These are phyloP conservation scores for Coemansia sp. DNA, from an alignment of 192 early-diverging fungal species.

Conservation along the genomic window DNA sequence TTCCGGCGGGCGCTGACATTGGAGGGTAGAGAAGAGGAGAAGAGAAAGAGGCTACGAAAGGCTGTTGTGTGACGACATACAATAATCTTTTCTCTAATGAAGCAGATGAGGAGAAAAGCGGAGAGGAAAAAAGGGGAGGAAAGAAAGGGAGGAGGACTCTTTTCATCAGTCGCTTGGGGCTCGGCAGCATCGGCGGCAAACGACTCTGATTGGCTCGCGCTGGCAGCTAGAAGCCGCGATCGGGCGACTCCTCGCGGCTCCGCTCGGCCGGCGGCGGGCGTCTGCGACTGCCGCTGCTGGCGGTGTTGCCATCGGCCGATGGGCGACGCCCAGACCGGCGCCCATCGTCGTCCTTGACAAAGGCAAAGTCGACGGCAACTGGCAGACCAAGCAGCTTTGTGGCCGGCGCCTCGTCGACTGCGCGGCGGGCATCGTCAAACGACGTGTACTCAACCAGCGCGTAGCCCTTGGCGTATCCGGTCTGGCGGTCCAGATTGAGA, in stretches of 20 bases:
- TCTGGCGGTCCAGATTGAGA: slow-evolving; percentile 90
- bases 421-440: slow-evolving; percentile 74
- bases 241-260: slow-evolving; percentile 43
- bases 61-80: no score
- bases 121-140: not conserved
- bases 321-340: not conserved
- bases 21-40: not conserved
- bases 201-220: not conserved
- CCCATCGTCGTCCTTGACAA: slow-evolving; percentile 58
- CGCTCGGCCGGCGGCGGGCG: slow-evolving; percentile 7
- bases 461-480: slow-evolving; percentile 97
- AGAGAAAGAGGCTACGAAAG: no score
- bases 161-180: no score
- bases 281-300: not conserved
- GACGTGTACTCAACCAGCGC: slow-evolving; percentile 86
- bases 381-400: slow-evolving; percentile 72
- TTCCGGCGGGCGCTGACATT: not conserved
- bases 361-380: slow-evolving; percentile 84
- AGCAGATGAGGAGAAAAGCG: not conserved
- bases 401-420: slow-evolving; percentile 72
- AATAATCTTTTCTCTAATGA: no score
- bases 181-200: no score
- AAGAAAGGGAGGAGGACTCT: no score
- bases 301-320: slow-evolving; percentile 1
- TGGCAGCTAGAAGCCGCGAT: slow-evolving; percentile 38